Evolutionary conservation across 768 basidiomycete genomes (phyloP), one percentile per base, ranked within the genome.

Genomic region (Leccinellum luteum): DNA sequence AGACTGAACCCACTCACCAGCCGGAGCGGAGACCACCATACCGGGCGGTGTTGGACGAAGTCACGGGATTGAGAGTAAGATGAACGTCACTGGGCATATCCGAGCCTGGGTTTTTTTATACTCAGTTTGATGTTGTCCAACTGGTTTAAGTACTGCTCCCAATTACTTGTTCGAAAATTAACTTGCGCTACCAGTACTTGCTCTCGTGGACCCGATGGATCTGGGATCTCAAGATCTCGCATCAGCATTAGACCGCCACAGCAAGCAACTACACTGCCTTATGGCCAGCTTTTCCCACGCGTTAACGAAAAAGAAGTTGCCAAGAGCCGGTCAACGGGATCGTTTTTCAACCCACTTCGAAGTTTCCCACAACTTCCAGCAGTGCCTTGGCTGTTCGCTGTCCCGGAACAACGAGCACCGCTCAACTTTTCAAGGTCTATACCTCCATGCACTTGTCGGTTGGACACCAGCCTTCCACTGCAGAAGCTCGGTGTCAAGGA

Each of bases 21-120:
- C 31, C 30, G 0, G 55, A 43, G 41, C n/a, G n/a, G 9, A 43
- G 12, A 1, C 23, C 52, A 8, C 25, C 13, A 31, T 69, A 69
- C 13, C 67, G 63, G 6, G 15, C 52, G 1, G 60, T 65, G 5
- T 31, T 60, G 35, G 50, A 13, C 0, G 67, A 63, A 2, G 66
- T 69, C 0, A 67, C 54, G 12, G 67, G 68, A 1, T 31, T 52
- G 27, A 48, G 48, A 4, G n/a, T 19, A 19, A 10, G 41, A n/a
- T 8, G 38, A 43, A 19, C 10, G 41, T 43, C 17, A n/a, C 8
- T n/a, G 9, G 38, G 35, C 35, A 38, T 35, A 6, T 34, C 14
- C n/a, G n/a, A n/a, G n/a, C n/a, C n/a, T 0, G 32, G 14, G 4
- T 5, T 4, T 4, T 34, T 15, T 15, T 34, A 34, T 34, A 34